Evolutionary conservation across 2,329 filamentous ascomycete genomes (phyloP), one percentile per base, ranked within the genome.

Genomic region (Macrophomina tecta): DNA sequence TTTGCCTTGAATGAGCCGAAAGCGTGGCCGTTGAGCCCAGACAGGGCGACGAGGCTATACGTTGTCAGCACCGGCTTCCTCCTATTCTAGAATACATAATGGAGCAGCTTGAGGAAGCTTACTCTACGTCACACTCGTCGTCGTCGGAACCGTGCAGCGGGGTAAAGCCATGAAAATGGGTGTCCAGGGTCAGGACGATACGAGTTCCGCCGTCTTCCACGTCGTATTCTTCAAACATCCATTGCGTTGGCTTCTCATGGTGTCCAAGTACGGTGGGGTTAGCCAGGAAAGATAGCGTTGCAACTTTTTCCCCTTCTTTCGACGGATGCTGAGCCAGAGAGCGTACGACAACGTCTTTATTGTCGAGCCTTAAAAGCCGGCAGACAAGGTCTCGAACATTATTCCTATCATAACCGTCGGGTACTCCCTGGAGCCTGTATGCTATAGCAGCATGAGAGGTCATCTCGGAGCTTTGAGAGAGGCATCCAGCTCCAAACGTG

Each of bases 1-100:
- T 60, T 60, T n/a, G 55, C 55, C 34, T 60, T 46, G 55, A 60
- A 60, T 30, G 55, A 60, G 18, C 55, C 55, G 38, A 60, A 60
- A 11, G 55, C 55, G 45, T 60, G 55, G 0, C 55, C 55, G 28
- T 60, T 60, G 7, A 60, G 55, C 4, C 55, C 55, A 9, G 55
- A 45, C 11, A 60, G 36, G 8, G 38, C 40, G 11, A 60, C 32
- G 1, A 45, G 12, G 23, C 55, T 45, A 6, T 8, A 30, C 7
- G 1, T n/a, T 23, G 34, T 52, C 14, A 32, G 49, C 11, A 11
- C 11, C 42, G 23, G 6, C 49, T 28, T 7, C 28, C 11, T 12
- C 6, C 1, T 38, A 38, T 38, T 8, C 36, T 38, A 38, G 6
- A 38, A 8, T 38, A 38, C 6, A 8, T 38, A 12, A 7, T 7